Percentiles rank a stretch among this genome's conserved stretches.
Evolutionary conservation across 2,329 filamentous ascomycete genomes (phyloP).

Genomic region (Calonectria hongkongensis): DNA sequence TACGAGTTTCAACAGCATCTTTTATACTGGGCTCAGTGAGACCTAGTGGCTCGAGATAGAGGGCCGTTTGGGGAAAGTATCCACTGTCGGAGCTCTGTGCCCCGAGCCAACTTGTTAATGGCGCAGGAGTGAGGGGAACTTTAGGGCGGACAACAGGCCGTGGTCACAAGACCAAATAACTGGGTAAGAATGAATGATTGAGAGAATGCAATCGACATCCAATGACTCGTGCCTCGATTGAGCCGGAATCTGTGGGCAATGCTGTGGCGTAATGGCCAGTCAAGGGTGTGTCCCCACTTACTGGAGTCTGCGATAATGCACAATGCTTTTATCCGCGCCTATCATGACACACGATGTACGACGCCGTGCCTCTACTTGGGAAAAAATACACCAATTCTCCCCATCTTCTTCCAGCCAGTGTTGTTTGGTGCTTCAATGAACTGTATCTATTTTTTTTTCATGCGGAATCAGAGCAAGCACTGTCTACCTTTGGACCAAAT

Average conservation of each 20-base stretch:
- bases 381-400: neutral
- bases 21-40: conserved; percentile 12
- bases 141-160: conserved; percentile 11
- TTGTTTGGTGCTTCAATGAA: neutral
- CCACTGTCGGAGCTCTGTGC: conserved; percentile 36
- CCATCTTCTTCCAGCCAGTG: neutral
- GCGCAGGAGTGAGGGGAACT: conserved; percentile 30
- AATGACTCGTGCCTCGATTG: conserved; percentile 19
- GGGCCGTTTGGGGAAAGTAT: conserved; percentile 17
- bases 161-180: conserved; percentile 16
- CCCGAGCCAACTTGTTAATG: conserved; percentile 29
- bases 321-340: conserved; percentile 16
- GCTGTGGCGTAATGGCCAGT: neutral
- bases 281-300: conserved; percentile 4
- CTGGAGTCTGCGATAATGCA: conserved; percentile 4
- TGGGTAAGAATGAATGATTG: neutral
- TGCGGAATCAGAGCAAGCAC: too few relatives aligned
- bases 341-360: neutral
- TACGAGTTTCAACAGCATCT: neutral
- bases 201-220: neutral
- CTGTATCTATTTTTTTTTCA: neutral
- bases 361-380: neutral
- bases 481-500: too few relatives aligned
- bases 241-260: neutral
- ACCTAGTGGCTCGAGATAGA: neutral